These are phyloP conservation scores for Chloris gayana DNA, from an alignment of 176 grass and related monocot genomes.

Conservation along the genomic window DNA sequence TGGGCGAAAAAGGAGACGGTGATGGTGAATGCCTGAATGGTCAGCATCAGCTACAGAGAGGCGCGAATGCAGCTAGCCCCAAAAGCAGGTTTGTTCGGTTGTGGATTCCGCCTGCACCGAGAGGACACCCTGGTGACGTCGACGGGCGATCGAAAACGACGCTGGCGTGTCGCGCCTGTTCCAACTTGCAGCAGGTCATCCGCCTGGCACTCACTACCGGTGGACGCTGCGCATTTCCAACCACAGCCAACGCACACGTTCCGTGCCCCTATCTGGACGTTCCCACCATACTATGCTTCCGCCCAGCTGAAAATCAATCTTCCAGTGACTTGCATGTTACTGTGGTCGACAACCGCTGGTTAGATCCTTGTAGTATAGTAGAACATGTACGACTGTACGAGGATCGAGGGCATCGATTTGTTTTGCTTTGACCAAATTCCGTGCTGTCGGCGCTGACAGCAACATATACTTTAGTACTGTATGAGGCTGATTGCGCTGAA, in stretches of 20 bases:
- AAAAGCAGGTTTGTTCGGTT: not conserved
- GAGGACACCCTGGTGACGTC: not conserved
- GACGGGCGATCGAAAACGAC: not conserved
- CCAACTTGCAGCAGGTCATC: not conserved
- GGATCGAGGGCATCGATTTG: no score
- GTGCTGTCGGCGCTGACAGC: no score
- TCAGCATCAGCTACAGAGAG: slow-evolving; percentile 15
- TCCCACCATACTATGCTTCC: no score
- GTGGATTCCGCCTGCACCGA: not conserved
- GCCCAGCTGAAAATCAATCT: no score
- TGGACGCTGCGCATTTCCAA: not conserved
- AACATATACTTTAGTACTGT: no score
- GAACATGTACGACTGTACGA: no score
- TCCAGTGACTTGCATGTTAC: no score
- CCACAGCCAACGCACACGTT: not conserved
- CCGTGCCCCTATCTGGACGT: not conserved
- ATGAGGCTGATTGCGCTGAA: no score
- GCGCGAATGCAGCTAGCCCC: not conserved
- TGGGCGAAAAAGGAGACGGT: not conserved
- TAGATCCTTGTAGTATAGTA: no score
- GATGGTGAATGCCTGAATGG: not conserved
- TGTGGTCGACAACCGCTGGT: no score
- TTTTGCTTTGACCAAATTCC: no score
- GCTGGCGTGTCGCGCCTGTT: not conserved
- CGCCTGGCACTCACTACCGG: not conserved